phyloP scores from a whole-genome alignment of 139 green algal species.

The Picochlorum sp. region DNA sequence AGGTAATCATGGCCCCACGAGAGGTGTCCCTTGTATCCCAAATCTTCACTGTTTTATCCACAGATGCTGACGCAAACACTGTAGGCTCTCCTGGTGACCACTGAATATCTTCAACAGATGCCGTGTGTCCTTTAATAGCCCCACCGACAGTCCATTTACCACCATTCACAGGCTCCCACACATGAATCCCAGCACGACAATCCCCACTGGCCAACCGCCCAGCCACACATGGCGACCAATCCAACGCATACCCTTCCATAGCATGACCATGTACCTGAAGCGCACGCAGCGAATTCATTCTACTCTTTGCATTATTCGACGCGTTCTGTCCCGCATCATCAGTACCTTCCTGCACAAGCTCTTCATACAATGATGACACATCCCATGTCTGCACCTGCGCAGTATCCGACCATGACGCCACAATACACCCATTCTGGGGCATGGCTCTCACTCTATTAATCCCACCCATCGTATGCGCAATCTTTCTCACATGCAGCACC shows the following conservation, averaged over 20 bases:
- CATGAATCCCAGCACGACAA: constrained; percentile 53
- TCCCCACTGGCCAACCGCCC: constrained; percentile 67
- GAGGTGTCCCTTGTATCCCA: constrained; percentile 77
- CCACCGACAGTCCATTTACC: constrained; percentile 56
- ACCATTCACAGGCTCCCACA: constrained; percentile 76
- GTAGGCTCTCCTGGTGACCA: constrained; percentile 87
- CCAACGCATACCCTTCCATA: constrained; percentile 84
- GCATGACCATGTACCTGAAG: constrained; percentile 40
- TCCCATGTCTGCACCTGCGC: constrained; percentile 78
- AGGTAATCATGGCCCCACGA: constrained; percentile 22
- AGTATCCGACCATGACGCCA: constrained; percentile 87
- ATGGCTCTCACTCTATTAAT: constrained; percentile 89
- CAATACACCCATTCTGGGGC: constrained; percentile 72
- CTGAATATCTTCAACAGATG: constrained; percentile 86
- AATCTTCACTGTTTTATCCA: constrained; percentile 72
- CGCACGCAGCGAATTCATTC: constrained; percentile 14
- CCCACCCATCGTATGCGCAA: constrained; percentile 59
- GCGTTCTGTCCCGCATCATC: background rate
- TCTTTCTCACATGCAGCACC: constrained; percentile 37
- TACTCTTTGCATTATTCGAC: constrained; percentile 8
- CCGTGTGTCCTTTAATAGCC: constrained; percentile 46
- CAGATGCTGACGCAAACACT: constrained; percentile 80
- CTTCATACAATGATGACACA: constrained; percentile 42
- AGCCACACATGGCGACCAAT: constrained; percentile 61
- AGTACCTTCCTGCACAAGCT: constrained; percentile 45